Percentiles rank a stretch among this genome's conserved stretches.
Evolutionary conservation across 345 rosid genomes (phyloP).

Genomic region (Eucalyptus marginata): DNA sequence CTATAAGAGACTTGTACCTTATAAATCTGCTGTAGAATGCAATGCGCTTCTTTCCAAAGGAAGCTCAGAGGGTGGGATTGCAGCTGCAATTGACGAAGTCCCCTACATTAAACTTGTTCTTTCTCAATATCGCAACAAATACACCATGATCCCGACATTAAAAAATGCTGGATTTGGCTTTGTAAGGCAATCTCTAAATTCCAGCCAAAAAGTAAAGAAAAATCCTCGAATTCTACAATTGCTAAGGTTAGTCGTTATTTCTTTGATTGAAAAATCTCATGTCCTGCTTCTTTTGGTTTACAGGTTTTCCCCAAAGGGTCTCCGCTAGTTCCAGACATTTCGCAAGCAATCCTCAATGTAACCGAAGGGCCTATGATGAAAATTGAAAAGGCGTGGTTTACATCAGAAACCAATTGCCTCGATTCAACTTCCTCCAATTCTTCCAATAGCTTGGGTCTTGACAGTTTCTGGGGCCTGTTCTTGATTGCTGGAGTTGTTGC

Average conservation of each 20-base stretch:
- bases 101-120: not conserved
- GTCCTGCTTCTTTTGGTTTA: not conserved
- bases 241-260: not conserved
- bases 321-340: not conserved
- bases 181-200: accelerated
- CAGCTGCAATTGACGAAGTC: not conserved
- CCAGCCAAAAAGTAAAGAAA: accelerated
- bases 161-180: not conserved
- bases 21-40: not conserved
- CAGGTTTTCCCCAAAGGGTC: not conserved
- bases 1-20: not conserved
- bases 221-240: not conserved
- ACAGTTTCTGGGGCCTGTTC: no score
- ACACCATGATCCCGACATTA: accelerated
- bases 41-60: not conserved
- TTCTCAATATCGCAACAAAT: not conserved
- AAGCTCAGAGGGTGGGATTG: not conserved
- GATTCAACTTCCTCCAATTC: no score
- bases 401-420: no score
- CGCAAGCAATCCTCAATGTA: no score
- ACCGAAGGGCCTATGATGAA: no score
- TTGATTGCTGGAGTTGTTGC: no score
- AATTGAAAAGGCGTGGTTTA: accelerated
- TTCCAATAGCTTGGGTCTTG: no score
- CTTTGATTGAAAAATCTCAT: not conserved